Evolutionary conservation across 257 asterid species (phyloP), one percentile per base, ranked within the genome.

Genomic region (Solanum neorickii): DNA sequence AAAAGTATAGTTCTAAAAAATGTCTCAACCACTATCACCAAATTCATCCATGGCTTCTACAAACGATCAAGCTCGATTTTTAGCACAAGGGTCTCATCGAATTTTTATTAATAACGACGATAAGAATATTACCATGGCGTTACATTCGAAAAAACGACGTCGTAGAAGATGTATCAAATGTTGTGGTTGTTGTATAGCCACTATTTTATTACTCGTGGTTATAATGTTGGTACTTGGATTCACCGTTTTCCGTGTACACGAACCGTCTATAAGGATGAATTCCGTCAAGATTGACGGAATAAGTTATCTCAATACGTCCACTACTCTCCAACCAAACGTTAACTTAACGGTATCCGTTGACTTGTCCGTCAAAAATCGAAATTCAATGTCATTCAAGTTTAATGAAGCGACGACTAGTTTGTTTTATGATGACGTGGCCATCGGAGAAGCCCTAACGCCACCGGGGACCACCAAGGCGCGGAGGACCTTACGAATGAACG

Each of bases 161-260:
- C 72, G 37, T 73, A 84, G 65, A 8, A 90, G 49, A 31, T 90
- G 89, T 87, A 88, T 92, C 92, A 91, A 74, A 56, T 90, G 89
- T 42, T 89, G 95, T 70, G 97, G 94, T 62, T 91, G 92, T 91
- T 46, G 90, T 56, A 83, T 89, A 25, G 95, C 95, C 0, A 9
- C 86, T 6, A 3, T 88, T 4, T 37, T 93, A 27, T 8, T 94
- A 14, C 85, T 89, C 8, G 85, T 44, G 0, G 68, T 88, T 83
- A 74, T 88, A 59, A 7, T 88, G 5, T 21, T 92, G 49, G 83
- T 90, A 25, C 94, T 93, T 12, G 86, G 68, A 69, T 69, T 92
- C 90, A 94, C 98, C 1, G 68, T 89, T 21, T 88, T 93, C n/a
- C 92, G 41, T 41, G 72, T 93, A 1, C 91, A 88, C 72, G 89